Base-by-base conservation (phyloP, 306 rosid genomes). In the Prunus armeniaca region DNA sequence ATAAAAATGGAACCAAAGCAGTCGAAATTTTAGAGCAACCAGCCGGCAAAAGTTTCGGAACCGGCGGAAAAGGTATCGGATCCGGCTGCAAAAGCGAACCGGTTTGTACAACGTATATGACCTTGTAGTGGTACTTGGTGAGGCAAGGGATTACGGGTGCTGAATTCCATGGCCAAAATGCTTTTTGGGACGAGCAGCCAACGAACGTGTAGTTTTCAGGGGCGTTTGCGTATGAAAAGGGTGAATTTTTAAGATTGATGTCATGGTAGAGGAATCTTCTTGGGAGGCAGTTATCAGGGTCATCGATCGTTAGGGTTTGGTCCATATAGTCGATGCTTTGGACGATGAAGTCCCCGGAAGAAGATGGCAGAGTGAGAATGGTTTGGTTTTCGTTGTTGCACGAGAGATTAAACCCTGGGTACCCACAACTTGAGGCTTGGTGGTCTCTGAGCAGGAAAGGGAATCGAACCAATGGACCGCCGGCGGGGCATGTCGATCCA, bases 181-280 rank as follows among this genome's bases (percentile, higher is more conserved):
- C 9, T 1, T 34, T 34, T 34, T 5, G 41, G 22, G 70, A 73
- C 1, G 84, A 79, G 76, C 95, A 86, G 15, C 74, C 71, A 9
- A 81, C 45, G 75, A 88, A 82, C 2, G 84, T 88, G 69, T 78
- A 80, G 76, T 80, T 84, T 2, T 2, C 18, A 14, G 5, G 1
- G 9, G 46, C 62, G n/a, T 34, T 1, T 34, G 60, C 8, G 0
- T 14, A 4, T 2, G 38, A 2, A 47, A 89, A 86, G 17, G 84
- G 86, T 0, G 85, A 73, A 18, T 12, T 34, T 1, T 34, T 13
- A 15, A 86, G 72, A 66, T 2, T 24, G 56, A 83, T 55, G 47
- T 41, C 24, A 2, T 68, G 13, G 4, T 78, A 12, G n/a, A 83
- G 58, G 46, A 32, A 70, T 18, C 80, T 62, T 24, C 9, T 38